Evolutionary conservation across 1,139 yeast genomes (phyloP).

Genomic region (Saccharomycopsis hybrid): DNA sequence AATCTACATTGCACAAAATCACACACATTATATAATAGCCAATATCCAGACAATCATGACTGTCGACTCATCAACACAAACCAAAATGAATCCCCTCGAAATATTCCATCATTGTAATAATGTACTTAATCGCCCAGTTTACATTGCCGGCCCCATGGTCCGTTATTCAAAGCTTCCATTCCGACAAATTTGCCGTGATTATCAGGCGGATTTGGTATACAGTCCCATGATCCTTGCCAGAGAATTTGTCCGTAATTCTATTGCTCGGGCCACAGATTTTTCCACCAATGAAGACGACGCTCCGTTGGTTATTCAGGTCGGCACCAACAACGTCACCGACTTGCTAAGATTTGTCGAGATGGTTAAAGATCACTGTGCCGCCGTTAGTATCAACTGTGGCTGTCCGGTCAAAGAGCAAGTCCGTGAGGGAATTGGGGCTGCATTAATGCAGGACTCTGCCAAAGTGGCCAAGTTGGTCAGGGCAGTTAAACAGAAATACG

Average conservation of each 20-base stretch:
- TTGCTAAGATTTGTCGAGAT: slow-evolving; percentile 75
- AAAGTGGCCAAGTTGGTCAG: slow-evolving; percentile 77
- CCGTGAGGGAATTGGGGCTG: slow-evolving; percentile 95
- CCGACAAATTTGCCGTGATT: slow-evolving; percentile 70
- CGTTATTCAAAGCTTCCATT: slow-evolving; percentile 92
- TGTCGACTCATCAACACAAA: too few relatives aligned
- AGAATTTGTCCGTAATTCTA: slow-evolving; percentile 81
- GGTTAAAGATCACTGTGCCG: slow-evolving; percentile 90
- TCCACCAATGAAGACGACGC: slow-evolving; percentile 65
- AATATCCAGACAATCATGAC: too few relatives aligned
- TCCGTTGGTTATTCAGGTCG: slow-evolving; percentile 83
- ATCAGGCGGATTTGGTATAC: slow-evolving; percentile 75
- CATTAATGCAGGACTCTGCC: slow-evolving; percentile 79
- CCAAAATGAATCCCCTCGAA: too few relatives aligned
- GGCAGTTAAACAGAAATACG: slow-evolving; percentile 72
- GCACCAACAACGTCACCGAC: slow-evolving; percentile 84
- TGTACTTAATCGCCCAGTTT: slow-evolving; percentile 65
- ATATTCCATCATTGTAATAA: too few relatives aligned
- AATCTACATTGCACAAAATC: too few relatives aligned
- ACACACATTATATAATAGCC: too few relatives aligned
- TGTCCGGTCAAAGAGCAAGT: slow-evolving; percentile 96
- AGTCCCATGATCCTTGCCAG: slow-evolving; percentile 96
- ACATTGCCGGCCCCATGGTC: slow-evolving; percentile 95
- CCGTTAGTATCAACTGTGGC: slow-evolving; percentile 93
- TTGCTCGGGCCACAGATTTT: slow-evolving; percentile 80